Evolutionary conservation across 768 basidiomycete genomes (phyloP).

Genomic region (Psilocybe sp.): DNA sequence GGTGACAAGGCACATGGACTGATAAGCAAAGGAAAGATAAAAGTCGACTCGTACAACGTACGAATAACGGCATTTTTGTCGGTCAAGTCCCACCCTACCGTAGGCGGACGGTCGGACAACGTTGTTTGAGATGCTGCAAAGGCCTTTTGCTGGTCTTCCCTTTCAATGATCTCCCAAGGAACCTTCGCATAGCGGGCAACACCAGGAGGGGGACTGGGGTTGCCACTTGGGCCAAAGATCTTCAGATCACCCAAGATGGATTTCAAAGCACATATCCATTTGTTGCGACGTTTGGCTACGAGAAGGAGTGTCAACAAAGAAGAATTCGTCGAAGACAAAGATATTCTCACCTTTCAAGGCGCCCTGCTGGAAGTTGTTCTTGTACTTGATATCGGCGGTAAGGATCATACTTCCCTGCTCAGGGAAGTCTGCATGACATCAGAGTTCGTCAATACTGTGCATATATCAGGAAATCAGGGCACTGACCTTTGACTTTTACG

Average conservation of each 20-base stretch:
- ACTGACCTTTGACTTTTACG: conserved; percentile 58
- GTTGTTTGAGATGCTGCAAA: conserved; percentile 17
- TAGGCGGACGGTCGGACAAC: conserved; percentile 25
- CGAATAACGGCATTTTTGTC: conserved; percentile 51
- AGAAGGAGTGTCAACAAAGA: neutral
- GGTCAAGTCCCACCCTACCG: conserved; percentile 47
- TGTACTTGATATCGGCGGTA: conserved; percentile 83
- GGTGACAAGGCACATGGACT: conserved; percentile 3
- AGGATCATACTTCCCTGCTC: conserved; percentile 77
- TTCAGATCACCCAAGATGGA: conserved; percentile 60
- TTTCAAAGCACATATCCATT: conserved; percentile 90
- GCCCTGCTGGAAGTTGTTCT: conserved; percentile 81
- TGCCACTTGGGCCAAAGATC: conserved; percentile 65
- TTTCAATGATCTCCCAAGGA: conserved; percentile 64
- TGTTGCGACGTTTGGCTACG: conserved; percentile 76
- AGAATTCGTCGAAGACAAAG: neutral
- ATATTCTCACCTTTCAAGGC: conserved; percentile 56
- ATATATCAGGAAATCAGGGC: neutral
- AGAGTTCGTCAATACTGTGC: conserved; percentile 6
- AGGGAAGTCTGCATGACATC: conserved; percentile 56
- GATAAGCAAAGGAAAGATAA: neutral
- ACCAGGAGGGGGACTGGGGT: conserved; percentile 52
- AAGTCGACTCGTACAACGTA: conserved; percentile 22
- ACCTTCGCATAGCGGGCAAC: conserved; percentile 65
- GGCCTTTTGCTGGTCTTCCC: conserved; percentile 33